Conservation (phyloP, 495 filamentous ascomycete species). For the Penicillium subrubescens region DNA sequence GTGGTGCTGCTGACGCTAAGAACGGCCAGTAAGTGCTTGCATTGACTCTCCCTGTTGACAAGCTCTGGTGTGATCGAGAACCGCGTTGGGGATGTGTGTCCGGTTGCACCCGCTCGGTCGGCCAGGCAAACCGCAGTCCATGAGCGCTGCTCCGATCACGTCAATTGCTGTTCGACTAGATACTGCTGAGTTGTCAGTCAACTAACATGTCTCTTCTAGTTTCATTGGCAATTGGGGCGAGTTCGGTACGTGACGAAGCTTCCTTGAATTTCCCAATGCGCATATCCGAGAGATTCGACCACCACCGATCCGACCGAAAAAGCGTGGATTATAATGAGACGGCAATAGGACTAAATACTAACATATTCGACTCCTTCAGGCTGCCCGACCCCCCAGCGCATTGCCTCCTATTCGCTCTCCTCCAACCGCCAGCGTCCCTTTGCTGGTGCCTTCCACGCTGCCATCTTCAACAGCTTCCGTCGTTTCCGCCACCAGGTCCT, state of each 20-base stretch:
- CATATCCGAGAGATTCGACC: not conserved
- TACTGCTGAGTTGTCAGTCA: not conserved
- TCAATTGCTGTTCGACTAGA: not conserved
- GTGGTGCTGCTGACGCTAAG: conserved; percentile 62
- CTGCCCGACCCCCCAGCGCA: conserved; percentile 60
- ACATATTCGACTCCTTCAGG: conserved; percentile 25
- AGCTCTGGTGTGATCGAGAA: conserved; percentile 9
- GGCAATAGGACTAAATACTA: conserved; percentile 2
- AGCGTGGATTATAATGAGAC: not conserved
- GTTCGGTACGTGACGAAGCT: conserved; percentile 65
- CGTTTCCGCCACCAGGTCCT: conserved; percentile 68
- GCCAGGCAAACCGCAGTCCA: not conserved
- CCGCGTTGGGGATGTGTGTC: conserved; percentile 17
- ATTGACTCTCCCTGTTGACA: conserved; percentile 18
- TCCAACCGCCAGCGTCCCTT: conserved; percentile 67
- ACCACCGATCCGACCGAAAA: not conserved
- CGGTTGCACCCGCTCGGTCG: conserved; percentile 28
- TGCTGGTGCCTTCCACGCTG: conserved; percentile 60
- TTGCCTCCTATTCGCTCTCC: conserved; percentile 63
- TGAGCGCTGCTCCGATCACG: not conserved
- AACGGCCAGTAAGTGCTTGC: conserved; percentile 67
- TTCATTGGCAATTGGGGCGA: conserved; percentile 85
- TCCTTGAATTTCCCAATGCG: conserved; percentile 19
- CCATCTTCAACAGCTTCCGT: conserved; percentile 66
- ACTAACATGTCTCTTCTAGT: conserved; percentile 49